Evolutionary conservation across 208 protist genomes (phyloP), one percentile per base, ranked within the genome.

Genomic region (Crithidia mellificae): DNA sequence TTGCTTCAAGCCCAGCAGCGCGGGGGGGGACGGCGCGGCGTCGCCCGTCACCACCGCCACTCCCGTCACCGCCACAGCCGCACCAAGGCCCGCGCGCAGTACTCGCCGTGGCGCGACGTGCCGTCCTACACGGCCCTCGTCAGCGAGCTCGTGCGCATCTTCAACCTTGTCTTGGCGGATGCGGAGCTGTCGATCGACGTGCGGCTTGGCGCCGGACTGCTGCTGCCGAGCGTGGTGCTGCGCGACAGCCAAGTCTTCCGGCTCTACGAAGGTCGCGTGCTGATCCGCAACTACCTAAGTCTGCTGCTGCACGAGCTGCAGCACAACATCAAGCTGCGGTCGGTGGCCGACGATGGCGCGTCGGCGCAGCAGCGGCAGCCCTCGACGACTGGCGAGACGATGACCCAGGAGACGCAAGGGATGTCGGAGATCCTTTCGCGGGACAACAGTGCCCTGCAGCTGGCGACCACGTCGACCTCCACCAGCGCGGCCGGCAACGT

Each of bases 51-150:
- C 55, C 47, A 32, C 15, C 12, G 46, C 19, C 59, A 55, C 20
- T 46, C 43, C 20, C 24, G 46, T n/a, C 59, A 46, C 22, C 47
- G 22, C 32, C 25, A 34, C 59, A 55, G 32, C 46, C 59, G 59
- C 46, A 24, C 29, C 20, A 65, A 32, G 46, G 17, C 29, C 1
- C 41, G 29, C 6, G 46, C 17, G 54, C 58, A 43, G 36, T 41
- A 38, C 20, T 71, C 70, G 17, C 63, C 58, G 49, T 93, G 87
- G 83, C 75, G 70, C 27, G 71, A 74, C 19, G 86, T 85, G 55
- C 74, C 77, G 2, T 74, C 76, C 15, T 93, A 84, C 74, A 77
- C 81, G 20, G 69, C 74, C 6, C 50, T 94, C 43, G 70, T 74
- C 27, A 67, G 64, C 27, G 74, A 80, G n/a, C 27, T 88, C 0